Evolutionary conservation across 176 grass and related monocot species (phyloP), one percentile per base, ranked within the genome.

Genomic region (Carex parvula): DNA sequence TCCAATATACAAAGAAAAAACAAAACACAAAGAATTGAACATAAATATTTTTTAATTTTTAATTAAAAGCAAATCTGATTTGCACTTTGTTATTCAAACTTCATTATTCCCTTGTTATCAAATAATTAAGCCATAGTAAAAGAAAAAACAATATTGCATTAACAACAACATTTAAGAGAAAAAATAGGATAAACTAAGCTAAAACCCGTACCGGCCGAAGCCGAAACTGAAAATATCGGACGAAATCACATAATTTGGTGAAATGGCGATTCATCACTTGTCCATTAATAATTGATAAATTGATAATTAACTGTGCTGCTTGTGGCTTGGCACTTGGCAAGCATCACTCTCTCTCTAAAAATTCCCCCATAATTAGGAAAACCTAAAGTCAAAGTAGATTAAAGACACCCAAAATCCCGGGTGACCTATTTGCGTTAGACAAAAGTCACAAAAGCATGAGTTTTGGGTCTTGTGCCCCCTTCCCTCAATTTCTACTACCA

Each of bases 351-450:
- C 63, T 52, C 73, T 24, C 54, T 44, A 16, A 32, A 79, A 55
- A 33, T 14, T 73, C 50, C 29, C 75, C 59, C 72, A 76, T 86
- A 17, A 69, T 70, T 80, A 80, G 70, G 32, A 84, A 71, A 71
- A 79, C 81, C 71, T 84, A 62, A 82, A 85, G 87, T 89, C 87
- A 89, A 89, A 85, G 75, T 82, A 85, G 77, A 66, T 77, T 89
- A 85, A 89, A 89, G 87, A 85, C 83, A 83, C 87, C 87, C 87
- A 85, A 85, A 89, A 89, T 89, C 83, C 83, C 87, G 87, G 87
- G 83, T 77, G 87, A 89, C 87, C 87, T 81, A 87, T 88, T 70
- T 83, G 16, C 84, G 60, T 80, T 80, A 52, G 86, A 89, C 87
- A 89, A 85, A 89, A 85, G 83, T 57, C 81, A 89, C 87, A 89